Evolutionary conservation across 1,139 yeast genomes (phyloP).

Genomic region (Candida neerlandica): DNA sequence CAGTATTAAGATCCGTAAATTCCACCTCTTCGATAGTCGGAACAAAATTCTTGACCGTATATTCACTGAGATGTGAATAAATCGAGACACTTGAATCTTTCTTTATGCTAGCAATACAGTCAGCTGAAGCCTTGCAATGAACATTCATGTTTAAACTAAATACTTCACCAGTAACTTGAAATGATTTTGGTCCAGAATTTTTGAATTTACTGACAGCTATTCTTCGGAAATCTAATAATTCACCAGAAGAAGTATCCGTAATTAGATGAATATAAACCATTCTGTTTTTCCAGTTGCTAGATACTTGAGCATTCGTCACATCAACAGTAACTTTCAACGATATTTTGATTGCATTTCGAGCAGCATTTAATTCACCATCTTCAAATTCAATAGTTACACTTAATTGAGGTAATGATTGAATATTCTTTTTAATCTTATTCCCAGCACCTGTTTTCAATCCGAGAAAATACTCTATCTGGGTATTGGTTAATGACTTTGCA

Average conservation of each 20-base stretch:
- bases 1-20: conserved; percentile 6
- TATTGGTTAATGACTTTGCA: conserved; percentile 25
- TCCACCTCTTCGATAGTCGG: conserved; percentile 10
- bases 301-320: conserved; percentile 18
- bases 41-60: conserved; percentile 7
- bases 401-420: conserved; percentile 30
- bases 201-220: conserved; percentile 28
- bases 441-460: conserved; percentile 44
- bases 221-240: conserved; percentile 41
- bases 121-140: conserved; percentile 31
- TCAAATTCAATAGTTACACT: conserved; percentile 10
- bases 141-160: conserved; percentile 19
- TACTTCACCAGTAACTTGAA: conserved; percentile 23
- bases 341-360: conserved; percentile 13
- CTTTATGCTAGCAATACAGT: conserved; percentile 38
- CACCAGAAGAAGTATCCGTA: conserved; percentile 22
- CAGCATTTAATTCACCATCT: conserved; percentile 9
- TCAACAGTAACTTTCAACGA: conserved; percentile 23
- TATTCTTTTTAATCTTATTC: conserved; percentile 26
- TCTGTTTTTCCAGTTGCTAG: conserved; percentile 33
- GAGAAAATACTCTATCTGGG: conserved; percentile 39
- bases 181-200: conserved; percentile 22
- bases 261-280: conserved; percentile 14
- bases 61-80: conserved; percentile 3
- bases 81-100: not conserved